Conservation (phyloP, 2,329 filamentous ascomycete genomes). For the Exophiala mesophila region DNA sequence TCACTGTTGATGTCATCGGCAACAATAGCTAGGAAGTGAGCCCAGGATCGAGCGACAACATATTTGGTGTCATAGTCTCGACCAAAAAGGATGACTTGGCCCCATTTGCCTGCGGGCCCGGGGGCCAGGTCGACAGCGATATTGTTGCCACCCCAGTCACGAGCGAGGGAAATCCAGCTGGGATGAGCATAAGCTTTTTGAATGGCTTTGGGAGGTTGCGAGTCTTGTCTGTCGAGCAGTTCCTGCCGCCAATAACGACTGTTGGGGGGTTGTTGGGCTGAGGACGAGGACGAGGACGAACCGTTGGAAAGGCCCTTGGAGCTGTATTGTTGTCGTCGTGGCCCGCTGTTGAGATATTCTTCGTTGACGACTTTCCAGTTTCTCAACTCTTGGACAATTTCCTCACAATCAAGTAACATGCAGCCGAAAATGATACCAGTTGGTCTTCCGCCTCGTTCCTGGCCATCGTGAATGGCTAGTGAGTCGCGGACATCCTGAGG, state of each 20-base stretch:
- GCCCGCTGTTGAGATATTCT: constrained; percentile 67
- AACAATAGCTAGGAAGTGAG: constrained; percentile 74
- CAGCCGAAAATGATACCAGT: constrained; percentile 89
- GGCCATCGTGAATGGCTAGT: constrained; percentile 86
- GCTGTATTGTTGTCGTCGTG: constrained; percentile 55
- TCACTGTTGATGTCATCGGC: constrained; percentile 87
- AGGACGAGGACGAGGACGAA: constrained; percentile 64
- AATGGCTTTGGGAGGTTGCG: constrained; percentile 76
- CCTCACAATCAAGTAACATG: constrained; percentile 96
- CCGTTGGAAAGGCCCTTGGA: constrained; percentile 65
- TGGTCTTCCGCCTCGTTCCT: constrained; percentile 84
- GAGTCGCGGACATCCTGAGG: constrained; percentile 93
- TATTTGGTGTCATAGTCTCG: constrained; percentile 99
- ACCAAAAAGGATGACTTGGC: constrained; percentile 92
- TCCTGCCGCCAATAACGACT: constrained; percentile 71
- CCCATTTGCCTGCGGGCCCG: constrained; percentile 85
- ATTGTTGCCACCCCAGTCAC: constrained; percentile 99
- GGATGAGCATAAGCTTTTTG: constrained; percentile 92
- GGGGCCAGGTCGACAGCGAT: constrained; percentile 88
- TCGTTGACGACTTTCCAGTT: constrained; percentile 94
- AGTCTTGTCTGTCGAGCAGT: constrained; percentile 77
- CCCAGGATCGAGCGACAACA: constrained; percentile 89
- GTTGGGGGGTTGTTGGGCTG: constrained; percentile 50
- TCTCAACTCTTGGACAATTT: constrained; percentile 95
- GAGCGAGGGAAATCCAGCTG: constrained; percentile 90